Conservation (phyloP, 1,284 basidiomycete species). For the Pulchroboletus neoregius region DNA sequence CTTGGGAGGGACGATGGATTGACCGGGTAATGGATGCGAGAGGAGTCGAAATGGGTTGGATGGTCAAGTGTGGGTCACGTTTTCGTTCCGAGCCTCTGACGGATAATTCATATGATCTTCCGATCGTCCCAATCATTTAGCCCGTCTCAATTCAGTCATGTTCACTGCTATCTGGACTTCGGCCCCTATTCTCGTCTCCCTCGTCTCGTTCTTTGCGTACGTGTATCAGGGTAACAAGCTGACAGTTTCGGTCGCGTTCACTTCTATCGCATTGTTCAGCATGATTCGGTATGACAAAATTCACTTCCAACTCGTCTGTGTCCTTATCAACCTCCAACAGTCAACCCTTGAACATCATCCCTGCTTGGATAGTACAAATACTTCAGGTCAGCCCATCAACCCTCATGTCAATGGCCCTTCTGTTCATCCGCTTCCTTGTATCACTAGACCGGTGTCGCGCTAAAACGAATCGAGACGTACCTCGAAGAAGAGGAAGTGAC, state of each 20-base stretch:
- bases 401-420: neutral
- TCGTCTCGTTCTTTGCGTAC: constrained; percentile 64
- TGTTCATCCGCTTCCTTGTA: neutral
- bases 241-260: constrained; percentile 66
- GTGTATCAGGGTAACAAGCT: constrained; percentile 62
- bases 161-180: constrained; percentile 62
- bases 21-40: constrained; percentile 54
- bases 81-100: neutral
- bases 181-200: constrained; percentile 66
- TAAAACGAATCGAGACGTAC: constrained; percentile 79
- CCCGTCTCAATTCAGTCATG: constrained; percentile 60
- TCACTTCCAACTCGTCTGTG: neutral
- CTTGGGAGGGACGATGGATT: constrained; percentile 79
- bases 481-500: constrained; percentile 81
- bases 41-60: constrained; percentile 63
- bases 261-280: constrained; percentile 68
- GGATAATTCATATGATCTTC: neutral
- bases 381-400: constrained; percentile 22
- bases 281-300: constrained; percentile 54
- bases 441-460: constrained; percentile 61
- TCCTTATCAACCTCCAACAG: constrained; percentile 25
- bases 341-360: constrained; percentile 67
- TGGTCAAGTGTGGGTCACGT: constrained; percentile 52
- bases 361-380: constrained; percentile 54
- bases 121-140: constrained; percentile 32